Base-by-base conservation (phyloP, 2,329 filamentous ascomycete genomes). In the Ascochyta rabiei region DNA sequence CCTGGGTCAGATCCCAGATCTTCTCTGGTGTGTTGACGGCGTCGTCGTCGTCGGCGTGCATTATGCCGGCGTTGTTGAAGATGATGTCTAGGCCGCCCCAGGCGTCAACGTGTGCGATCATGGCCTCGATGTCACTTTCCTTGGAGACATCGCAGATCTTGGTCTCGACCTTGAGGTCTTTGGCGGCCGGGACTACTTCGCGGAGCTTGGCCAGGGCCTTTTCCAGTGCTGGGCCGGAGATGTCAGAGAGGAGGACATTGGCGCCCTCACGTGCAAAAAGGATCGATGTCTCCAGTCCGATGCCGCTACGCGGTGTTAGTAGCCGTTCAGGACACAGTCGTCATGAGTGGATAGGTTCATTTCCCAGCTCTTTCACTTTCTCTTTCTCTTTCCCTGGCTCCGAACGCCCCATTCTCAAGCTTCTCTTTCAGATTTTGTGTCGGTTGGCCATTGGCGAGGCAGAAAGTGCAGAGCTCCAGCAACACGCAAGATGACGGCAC, bases 21-120 rank as follows among this genome's bases (percentile, higher is more conserved):
- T 86, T 87, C 80, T 96, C 91, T 45, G 90, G 87, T 1, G 92
- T 96, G 74, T 89, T 85, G 73, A 96, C 80, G 43, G 93, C 91
- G 75, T 76, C 73, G 33, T 77, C 79, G 58, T 82, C 79, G 53
- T 89, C 82, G 42, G 86, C 87, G 79, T 96, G 93, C 93, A 97
- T 97, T 76, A 97, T 97, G 50, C 93, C 93, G 21, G 93, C 93
- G 75, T 97, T 97, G 86, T 97, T 97, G 86, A 96, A 97, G 68
- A 96, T 90, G 71, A 96, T 82, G 74, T 97, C 93, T 3, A 95
- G 78, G 39, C 93, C 93, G 70, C 93, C 93, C 89, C 90, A 96
- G 53, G 84, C 73, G 76, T 97, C 93, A 53, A 93, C 79, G 9
- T 84, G 78, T 64, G 90, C 88, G 47, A 96, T 82, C 73, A 89